A percentile compares a stretch with the other conserved stretches of the same genome.
These are phyloP conservation scores for Polychytrium aggregatum DNA, from an alignment of 192 early-diverging fungal species.

Conservation along the genomic window DNA sequence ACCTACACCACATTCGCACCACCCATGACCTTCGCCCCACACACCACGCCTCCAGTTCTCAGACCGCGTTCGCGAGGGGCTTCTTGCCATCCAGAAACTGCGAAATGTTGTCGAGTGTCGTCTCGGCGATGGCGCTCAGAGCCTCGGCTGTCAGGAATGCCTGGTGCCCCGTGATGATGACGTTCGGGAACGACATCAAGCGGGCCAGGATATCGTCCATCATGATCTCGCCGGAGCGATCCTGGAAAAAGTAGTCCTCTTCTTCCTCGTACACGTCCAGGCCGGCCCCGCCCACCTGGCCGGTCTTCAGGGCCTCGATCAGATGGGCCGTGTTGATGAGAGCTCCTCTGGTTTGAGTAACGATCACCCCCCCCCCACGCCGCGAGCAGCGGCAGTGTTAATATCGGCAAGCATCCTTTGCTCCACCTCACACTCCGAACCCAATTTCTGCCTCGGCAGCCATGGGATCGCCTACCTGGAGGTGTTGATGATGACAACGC, in stretches of 20 bases:
- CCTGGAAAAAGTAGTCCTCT: slow-evolving; percentile 27
- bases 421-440: too few species aligned
- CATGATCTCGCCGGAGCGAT: slow-evolving; percentile 17
- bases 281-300: slow-evolving; percentile 29
- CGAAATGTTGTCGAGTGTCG: slow-evolving; percentile 24
- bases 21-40: too few species aligned
- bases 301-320: slow-evolving; percentile 28
- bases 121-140: slow-evolving; percentile 19
- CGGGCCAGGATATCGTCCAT: slow-evolving; percentile 26
- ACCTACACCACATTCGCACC: too few species aligned
- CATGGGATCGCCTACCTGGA: too few species aligned
- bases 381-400: too few species aligned
- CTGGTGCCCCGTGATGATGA: slow-evolving; percentile 35
- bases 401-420: too few species aligned
- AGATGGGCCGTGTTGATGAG: slow-evolving; percentile 27
- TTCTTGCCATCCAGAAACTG: slow-evolving; percentile 22
- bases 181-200: slow-evolving; percentile 31
- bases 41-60: too few species aligned
- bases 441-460: too few species aligned
- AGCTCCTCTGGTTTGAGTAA: too few species aligned
- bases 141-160: slow-evolving; percentile 40
- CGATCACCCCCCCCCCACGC: too few species aligned
- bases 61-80: too few species aligned
- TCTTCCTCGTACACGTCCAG: slow-evolving; percentile 44
- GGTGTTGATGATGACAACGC: slow-evolving; percentile 39